Evolutionary conservation across 2,329 filamentous ascomycete species (phyloP).

Genomic region (Hirsutella thompsonii): DNA sequence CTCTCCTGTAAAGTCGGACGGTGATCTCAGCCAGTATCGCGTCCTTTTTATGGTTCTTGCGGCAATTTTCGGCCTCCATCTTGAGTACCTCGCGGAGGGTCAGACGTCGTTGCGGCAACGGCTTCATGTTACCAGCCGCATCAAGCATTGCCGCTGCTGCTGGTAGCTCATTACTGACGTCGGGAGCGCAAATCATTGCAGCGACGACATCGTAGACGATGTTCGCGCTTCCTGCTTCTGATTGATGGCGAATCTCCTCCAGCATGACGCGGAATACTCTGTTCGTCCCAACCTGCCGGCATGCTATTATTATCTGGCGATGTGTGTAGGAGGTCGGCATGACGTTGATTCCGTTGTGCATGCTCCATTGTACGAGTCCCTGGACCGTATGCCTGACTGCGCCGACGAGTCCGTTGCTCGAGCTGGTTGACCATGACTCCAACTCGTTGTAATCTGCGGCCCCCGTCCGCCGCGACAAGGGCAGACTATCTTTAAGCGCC

Average conservation of each 20-base stretch:
- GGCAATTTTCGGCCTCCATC: constrained; percentile 43
- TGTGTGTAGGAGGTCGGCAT: constrained; percentile 59
- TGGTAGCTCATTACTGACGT: constrained; percentile 32
- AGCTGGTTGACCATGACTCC: constrained; percentile 49
- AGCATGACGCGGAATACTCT: constrained; percentile 48
- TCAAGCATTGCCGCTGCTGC: constrained; percentile 18
- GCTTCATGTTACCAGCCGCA: constrained; percentile 20
- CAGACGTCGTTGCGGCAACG: constrained; percentile 31
- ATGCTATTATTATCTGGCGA: constrained; percentile 49
- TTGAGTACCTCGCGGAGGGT: constrained; percentile 48
- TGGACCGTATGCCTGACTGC: constrained; percentile 49
- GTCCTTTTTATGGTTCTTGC: constrained; percentile 42
- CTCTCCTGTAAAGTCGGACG: constrained; percentile 48
- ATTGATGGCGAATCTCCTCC: constrained; percentile 53
- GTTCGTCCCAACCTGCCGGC: constrained; percentile 48
- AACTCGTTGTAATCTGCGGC: constrained; percentile 53
- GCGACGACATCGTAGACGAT: constrained; percentile 57
- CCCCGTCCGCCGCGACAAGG: constrained; percentile 45
- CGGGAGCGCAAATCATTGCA: constrained; percentile 56
- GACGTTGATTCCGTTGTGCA: constrained; percentile 38
- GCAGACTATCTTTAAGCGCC: constrained; percentile 48
- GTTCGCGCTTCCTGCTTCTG: constrained; percentile 43
- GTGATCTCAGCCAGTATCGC: constrained; percentile 44
- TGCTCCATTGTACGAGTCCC: constrained; percentile 53
- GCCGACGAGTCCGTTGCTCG: constrained; percentile 40